phyloP scores from a whole-genome alignment of 495 filamentous ascomycete genomes.

The Aspergillus sparsus region DNA sequence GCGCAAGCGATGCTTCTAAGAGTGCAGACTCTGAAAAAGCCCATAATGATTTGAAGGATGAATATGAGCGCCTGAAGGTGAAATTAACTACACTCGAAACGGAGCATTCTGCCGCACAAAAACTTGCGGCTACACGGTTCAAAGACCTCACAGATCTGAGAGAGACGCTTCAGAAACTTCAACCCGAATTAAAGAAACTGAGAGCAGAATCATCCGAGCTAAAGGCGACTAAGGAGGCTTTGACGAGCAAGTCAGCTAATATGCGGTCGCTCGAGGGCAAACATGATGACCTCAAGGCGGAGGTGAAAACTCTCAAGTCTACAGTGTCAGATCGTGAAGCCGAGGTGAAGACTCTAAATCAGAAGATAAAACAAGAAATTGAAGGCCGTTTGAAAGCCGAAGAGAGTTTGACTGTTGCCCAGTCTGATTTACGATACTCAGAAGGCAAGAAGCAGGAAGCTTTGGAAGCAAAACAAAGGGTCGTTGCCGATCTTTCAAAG shows the following conservation, averaged over 20 bases:
- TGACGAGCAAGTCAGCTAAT: constrained; percentile 66
- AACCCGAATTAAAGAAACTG: constrained; percentile 78
- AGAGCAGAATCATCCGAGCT: constrained; percentile 73
- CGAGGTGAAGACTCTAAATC: constrained; percentile 74
- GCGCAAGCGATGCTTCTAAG: constrained; percentile 51
- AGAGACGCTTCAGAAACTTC: constrained; percentile 76
- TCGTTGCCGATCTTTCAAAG: constrained; percentile 64
- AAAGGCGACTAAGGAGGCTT: constrained; percentile 68
- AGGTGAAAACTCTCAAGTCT: constrained; percentile 68
- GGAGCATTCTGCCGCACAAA: constrained; percentile 82
- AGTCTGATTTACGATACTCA: constrained; percentile 71
- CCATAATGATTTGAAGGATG: constrained; percentile 60
- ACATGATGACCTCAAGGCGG: constrained; percentile 76
- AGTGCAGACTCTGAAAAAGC: constrained; percentile 55
- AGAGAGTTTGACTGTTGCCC: constrained; percentile 66
- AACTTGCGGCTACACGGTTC: constrained; percentile 81
- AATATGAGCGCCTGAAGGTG: constrained; percentile 74
- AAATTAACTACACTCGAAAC: constrained; percentile 71
- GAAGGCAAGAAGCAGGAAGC: constrained; percentile 79
- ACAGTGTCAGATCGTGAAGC: constrained; percentile 69
- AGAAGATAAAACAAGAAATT: constrained; percentile 73
- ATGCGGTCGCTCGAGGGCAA: constrained; percentile 73
- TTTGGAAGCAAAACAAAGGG: constrained; percentile 67
- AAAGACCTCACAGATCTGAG: constrained; percentile 81
- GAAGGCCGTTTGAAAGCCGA: constrained; percentile 71